A percentile compares a stretch with the other conserved stretches of the same genome.
phyloP scores from a whole-genome alignment of 495 filamentous ascomycete genomes.

The Aspergillus avenaceus region DNA sequence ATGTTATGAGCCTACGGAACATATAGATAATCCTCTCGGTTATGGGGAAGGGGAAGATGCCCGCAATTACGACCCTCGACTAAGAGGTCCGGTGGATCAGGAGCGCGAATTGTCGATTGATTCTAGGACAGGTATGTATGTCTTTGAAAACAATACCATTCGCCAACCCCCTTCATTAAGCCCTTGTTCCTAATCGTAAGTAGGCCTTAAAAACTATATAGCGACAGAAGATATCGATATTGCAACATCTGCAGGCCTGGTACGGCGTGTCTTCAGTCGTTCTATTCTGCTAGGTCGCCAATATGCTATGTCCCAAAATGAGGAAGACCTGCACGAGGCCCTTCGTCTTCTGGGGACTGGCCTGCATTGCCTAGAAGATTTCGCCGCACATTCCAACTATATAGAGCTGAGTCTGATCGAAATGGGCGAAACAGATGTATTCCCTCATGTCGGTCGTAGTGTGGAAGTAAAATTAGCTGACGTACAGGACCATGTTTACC shows the following conservation, averaged over 20 bases:
- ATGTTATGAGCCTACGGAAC: conserved; percentile 83
- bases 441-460: conserved; percentile 76
- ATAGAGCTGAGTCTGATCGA: conserved; percentile 80
- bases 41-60: conserved; percentile 87
- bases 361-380: conserved; percentile 90
- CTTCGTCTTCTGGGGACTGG: conserved; percentile 81
- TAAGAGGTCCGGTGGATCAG: conserved; percentile 81
- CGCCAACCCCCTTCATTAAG: conserved; percentile 2
- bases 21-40: conserved; percentile 77
- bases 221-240: conserved; percentile 72
- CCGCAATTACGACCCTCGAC: conserved; percentile 69
- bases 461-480: conserved; percentile 66
- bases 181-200: neutral
- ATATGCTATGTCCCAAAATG: conserved; percentile 57
- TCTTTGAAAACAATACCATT: too few relatives aligned
- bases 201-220: conserved; percentile 86
- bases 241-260: conserved; percentile 68
- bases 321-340: conserved; percentile 78
- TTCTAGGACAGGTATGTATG: conserved; percentile 51
- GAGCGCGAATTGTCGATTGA: conserved; percentile 73
- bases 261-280: conserved; percentile 66
- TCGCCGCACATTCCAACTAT: conserved; percentile 89
- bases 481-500: conserved; percentile 60
- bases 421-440: conserved; percentile 71
- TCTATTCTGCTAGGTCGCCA: conserved; percentile 70